Evolutionary conservation across 2,329 filamentous ascomycete genomes (phyloP).

Genomic region (Sordariomycetes sp.): DNA sequence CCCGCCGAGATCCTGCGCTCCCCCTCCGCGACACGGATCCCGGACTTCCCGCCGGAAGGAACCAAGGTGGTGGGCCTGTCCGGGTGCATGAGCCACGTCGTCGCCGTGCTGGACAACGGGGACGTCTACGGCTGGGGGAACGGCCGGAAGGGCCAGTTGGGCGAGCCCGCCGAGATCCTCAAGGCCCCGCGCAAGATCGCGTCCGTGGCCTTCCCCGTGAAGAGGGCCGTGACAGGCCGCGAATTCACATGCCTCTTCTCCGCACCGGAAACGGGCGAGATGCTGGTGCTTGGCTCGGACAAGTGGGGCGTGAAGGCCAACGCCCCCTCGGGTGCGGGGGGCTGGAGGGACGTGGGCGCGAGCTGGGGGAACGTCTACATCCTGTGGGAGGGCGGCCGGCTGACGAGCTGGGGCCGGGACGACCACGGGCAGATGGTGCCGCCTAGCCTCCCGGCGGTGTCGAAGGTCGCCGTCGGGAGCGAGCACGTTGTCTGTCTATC

Average conservation of each 20-base stretch:
- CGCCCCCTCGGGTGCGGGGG: conserved; percentile 39
- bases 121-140: conserved; percentile 83
- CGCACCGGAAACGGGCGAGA: conserved; percentile 40
- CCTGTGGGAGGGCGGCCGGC: conserved; percentile 44
- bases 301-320: conserved; percentile 57
- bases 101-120: conserved; percentile 64
- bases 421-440: conserved; percentile 77
- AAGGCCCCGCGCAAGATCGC: conserved; percentile 52
- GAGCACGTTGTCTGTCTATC: conserved; percentile 78
- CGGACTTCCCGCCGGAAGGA: conserved; percentile 51
- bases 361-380: conserved; percentile 79
- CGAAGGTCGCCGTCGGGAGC: conserved; percentile 68
- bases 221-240: conserved; percentile 64
- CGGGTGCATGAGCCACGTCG: conserved; percentile 68
- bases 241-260: conserved; percentile 74
- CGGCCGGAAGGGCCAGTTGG: conserved; percentile 76
- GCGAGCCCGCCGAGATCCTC: conserved; percentile 41
- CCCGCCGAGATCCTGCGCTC: conserved; percentile 29
- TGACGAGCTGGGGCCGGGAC: conserved; percentile 72
- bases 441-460: conserved; percentile 43
- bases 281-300: conserved; percentile 61
- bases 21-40: conserved; percentile 35
- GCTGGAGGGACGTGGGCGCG: conserved; percentile 60
- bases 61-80: conserved; percentile 53
- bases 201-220: conserved; percentile 48